Evolutionary conservation across 2,329 filamentous ascomycete genomes (phyloP), one percentile per base, ranked within the genome.

Genomic region (Cytospora schulzeri): DNA sequence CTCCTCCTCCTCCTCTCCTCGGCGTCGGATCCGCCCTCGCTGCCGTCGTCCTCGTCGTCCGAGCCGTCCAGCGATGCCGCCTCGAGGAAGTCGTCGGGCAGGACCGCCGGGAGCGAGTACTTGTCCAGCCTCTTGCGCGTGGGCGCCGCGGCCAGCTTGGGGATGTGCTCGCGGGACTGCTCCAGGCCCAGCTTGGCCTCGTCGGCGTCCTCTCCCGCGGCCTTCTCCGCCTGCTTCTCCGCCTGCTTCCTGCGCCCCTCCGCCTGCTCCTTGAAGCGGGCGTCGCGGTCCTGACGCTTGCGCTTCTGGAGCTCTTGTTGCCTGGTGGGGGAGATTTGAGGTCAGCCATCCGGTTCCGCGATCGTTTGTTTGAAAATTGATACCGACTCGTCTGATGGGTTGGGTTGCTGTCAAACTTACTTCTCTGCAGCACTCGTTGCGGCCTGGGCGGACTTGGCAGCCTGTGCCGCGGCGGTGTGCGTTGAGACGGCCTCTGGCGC

Each of bases 401-500:
- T n/a, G n/a, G n/a, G n/a, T n/a, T n/a, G n/a, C n/a, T n/a, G n/a
- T n/a, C n/a, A n/a, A 24, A 73, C 83, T 67, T 74, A 87, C 85
- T 82, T 77, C 69, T 83, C 80, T 8, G 79, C 81, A 26, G 81
- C 83, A 65, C 82, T 81, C 64, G 80, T 77, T 45, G 80, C 79
- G 17, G 77, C 79, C 66, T 82, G 77, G 1, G 78, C 76, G 3
- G 80, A 78, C 68, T 81, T 78, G 66, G 80, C 78, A 26, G 78
- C 76, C 65, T 81, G 76, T 17, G 76, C 78, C 1, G 82, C 83
- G 3, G 80, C 82, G 56, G 78, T 77, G 15, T 75, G 73, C 1
- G 83, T 83, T 0, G 85, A 86, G n/a, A 87, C 79, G 3, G 82
- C 84, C 73, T 87, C 85, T 11, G 85, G 85, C 0, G 84, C 84